A percentile compares a stretch with the other conserved stretches of the same genome.
These are phyloP conservation scores for Macrolepiota albuminosa DNA, from an alignment of 768 basidiomycete species.

Conservation along the genomic window DNA sequence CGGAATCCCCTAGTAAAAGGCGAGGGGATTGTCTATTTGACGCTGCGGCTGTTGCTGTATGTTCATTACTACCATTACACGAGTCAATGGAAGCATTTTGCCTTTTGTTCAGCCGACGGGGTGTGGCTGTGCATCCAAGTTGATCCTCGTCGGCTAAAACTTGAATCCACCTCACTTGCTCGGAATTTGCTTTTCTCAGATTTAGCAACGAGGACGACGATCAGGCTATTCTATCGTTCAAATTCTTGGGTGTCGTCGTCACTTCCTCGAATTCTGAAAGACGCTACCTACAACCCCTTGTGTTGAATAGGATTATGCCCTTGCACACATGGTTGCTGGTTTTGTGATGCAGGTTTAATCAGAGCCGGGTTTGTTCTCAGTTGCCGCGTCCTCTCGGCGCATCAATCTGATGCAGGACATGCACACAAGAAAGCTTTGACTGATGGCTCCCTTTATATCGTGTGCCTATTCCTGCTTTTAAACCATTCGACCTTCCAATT, in stretches of 20 bases:
- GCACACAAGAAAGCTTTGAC: not conserved
- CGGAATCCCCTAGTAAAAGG: constrained; percentile 32
- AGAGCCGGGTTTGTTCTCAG: not conserved
- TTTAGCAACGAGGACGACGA: no score
- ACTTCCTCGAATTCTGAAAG: no score
- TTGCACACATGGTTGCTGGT: not conserved
- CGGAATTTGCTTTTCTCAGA: no score
- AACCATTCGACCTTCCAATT: not conserved
- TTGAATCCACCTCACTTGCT: no score
- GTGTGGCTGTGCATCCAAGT: constrained; percentile 22
- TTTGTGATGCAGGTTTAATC: not conserved
- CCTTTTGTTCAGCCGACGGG: constrained; percentile 16
- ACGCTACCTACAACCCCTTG: no score
- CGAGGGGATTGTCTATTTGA: constrained; percentile 27
- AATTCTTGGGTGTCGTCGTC: no score
- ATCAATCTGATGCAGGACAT: not conserved
- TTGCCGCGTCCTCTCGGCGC: not conserved
- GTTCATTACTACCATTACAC: not conserved
- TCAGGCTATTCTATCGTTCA: no score
- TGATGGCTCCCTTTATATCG: not conserved
- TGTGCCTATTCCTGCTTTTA: not conserved
- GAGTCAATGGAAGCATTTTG: not conserved
- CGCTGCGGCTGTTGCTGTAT: constrained; percentile 20
- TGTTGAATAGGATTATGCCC: no score
- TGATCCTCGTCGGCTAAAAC: no score